Evolutionary conservation across 805 yeast genomes (phyloP).

Genomic region (Wickerhamiella hasegawae): DNA sequence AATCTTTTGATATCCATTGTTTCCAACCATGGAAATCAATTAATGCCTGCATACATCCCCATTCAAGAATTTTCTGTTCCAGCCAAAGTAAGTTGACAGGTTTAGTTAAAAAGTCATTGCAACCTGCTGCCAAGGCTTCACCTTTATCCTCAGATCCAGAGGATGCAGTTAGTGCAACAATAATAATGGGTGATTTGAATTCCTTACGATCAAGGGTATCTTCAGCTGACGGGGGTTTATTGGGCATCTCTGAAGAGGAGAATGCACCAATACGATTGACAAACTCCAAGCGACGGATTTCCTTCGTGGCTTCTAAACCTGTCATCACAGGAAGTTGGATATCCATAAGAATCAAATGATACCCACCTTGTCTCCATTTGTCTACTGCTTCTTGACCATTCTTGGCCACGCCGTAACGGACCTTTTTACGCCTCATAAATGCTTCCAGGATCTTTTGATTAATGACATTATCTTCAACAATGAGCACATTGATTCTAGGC

Average conservation of each 20-base stretch:
- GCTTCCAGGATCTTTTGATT: conserved; percentile 86
- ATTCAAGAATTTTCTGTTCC: conserved; percentile 73
- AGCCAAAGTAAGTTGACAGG: conserved; percentile 94
- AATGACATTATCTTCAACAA: conserved; percentile 92
- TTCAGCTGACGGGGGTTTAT: conserved; percentile 19
- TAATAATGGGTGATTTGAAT: conserved; percentile 91
- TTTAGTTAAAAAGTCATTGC: conserved; percentile 89
- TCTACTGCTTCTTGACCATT: conserved; percentile 93
- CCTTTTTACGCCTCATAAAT: conserved; percentile 69
- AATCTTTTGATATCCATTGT: too few species aligned
- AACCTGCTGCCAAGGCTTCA: conserved; percentile 90
- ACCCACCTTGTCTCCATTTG: conserved; percentile 88
- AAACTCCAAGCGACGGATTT: conserved; percentile 71
- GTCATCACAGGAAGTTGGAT: conserved; percentile 92
- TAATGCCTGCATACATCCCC: conserved; percentile 99
- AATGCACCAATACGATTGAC: conserved; percentile 61
- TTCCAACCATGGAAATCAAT: conserved; percentile 90
- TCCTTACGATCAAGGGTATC: conserved; percentile 43
- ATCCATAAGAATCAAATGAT: conserved; percentile 91
- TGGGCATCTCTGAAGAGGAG: conserved; percentile 14
- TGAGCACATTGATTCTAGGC: conserved; percentile 77
- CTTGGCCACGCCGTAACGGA: conserved; percentile 71
- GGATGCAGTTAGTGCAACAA: conserved; percentile 91
- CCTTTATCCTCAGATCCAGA: conserved; percentile 72
- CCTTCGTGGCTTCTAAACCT: conserved; percentile 89